Evolutionary conservation across 1,139 yeast species (phyloP), one percentile per base, ranked within the genome.

Genomic region (Blastobotrys malaysiensis): DNA sequence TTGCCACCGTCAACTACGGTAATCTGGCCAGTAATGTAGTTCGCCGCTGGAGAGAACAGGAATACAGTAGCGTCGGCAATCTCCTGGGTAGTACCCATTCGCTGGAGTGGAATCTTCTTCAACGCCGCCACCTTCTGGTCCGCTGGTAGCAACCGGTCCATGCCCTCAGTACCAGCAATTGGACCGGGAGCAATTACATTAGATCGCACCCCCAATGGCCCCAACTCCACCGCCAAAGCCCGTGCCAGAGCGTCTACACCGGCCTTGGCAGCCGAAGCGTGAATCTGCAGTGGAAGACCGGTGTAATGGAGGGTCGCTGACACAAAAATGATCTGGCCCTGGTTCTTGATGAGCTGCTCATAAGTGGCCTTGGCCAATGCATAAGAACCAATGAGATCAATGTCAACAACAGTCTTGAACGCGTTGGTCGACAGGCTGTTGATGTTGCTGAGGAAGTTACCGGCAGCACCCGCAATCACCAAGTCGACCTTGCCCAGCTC

Each of bases 381-480:
- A 74, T 77, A 89, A 11, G 95, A 83, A 1, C 97, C 98, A 47
- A 89, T 70, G 53, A 90, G 73, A 69, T 91, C 98, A 59, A 91
- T 91, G 45, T 82, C 83, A 22, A 89, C 78, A 26, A 91, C 97
- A 0, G 95, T 78, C 68, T 86, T 84, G 77, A 91, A 91, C 1
- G 96, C 97, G 65, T 88, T 88, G 43, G 90, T 69, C 1, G 95
- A 85, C 60, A 90, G 73, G 63, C 83, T 84, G 64, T 84, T 83
- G 69, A 90, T 82, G 67, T 88, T 95, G 36, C 90, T 76, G 59
- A 91, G 70, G 65, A 90, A 91, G 74, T 90, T 90, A 5, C 98
- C 97, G 3, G 97, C 97, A 1, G 98, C 97, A 18, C 97, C 98
- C 45, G 95, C 91, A 69, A 91, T 85, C 46, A 90, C 95, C 66